Conservation (phyloP, 768 basidiomycete species). For the Terana coerulea region DNA sequence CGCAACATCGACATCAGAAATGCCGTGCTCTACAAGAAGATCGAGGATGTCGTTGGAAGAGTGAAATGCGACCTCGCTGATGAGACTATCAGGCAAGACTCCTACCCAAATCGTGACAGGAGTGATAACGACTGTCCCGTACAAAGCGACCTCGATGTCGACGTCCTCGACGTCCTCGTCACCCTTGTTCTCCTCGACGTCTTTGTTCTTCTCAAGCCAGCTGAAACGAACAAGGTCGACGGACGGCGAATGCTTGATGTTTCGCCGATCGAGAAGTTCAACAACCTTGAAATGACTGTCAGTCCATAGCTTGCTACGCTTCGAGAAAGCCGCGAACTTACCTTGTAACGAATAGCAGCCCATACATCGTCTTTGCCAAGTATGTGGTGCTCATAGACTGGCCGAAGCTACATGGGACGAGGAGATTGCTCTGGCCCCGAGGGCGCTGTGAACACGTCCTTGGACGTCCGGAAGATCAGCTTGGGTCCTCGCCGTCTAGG, state of each 20-base stretch:
- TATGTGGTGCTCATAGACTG: too few relatives aligned
- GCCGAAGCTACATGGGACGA: slow-evolving; percentile 29
- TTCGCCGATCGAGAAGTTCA: slow-evolving; percentile 10
- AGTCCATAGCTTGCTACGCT: slow-evolving; percentile 16
- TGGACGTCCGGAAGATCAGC: slow-evolving; percentile 33
- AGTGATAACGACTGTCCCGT: slow-evolving; percentile 10
- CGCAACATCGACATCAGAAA: slow-evolving; percentile 20
- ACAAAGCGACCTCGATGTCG: not conserved
- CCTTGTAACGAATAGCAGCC: too few relatives aligned
- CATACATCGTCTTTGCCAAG: too few relatives aligned
- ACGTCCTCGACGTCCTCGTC: slow-evolving; percentile 19
- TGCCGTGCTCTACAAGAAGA: slow-evolving; percentile 15
- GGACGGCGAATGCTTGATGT: slow-evolving; percentile 9
- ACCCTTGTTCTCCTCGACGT: slow-evolving; percentile 3
- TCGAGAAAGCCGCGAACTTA: slow-evolving; percentile 23
- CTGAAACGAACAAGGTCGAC: slow-evolving; percentile 18
- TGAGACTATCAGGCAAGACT: slow-evolving; percentile 22
- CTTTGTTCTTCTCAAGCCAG: slow-evolving; percentile 11
- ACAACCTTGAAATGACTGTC: slow-evolving; percentile 15
- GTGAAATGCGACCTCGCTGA: slow-evolving; percentile 17
- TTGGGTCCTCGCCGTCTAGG: slow-evolving; percentile 27
- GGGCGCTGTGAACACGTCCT: slow-evolving; percentile 28
- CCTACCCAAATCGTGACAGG: slow-evolving; percentile 24
- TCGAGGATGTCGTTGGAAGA: slow-evolving; percentile 16
- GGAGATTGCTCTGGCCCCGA: slow-evolving; percentile 27